Evolutionary conservation across 306 rosid species (phyloP), one percentile per base, ranked within the genome.

Genomic region (Vigna reflexopilosa): DNA sequence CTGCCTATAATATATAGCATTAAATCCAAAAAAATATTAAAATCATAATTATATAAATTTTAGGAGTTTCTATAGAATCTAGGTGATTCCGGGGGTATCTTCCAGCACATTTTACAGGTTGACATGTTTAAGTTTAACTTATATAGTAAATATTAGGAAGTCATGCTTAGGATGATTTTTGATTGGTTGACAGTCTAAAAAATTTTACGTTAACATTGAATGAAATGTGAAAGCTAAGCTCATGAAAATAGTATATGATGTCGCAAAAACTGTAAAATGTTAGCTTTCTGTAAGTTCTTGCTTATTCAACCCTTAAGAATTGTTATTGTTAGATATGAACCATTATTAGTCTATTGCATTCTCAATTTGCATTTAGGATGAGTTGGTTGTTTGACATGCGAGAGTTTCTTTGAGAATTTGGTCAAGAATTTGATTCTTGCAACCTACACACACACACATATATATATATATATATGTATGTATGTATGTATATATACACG

Each of bases 301-400:
- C 44, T 67, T 72, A 73, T 62, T 51, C 61, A n/a, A 80, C 86
- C 62, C 28, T 77, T 44, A 69, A 65, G 66, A 65, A 77, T 44
- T 64, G 24, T 59, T 59, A 6, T 59, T 44, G 38, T 40, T 56
- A 4, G 64, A 30, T 49, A 34, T 70, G 28, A 70, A 50, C 71
- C 71, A 59, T 58, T 70, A 28, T 58, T 78, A 78, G 48, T 56
- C 52, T 55, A 44, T 50, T 26, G 32, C 58, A 42, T 42, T 42
- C 13, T 8, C 47, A 67, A 12, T 48, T 28, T 49, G 17, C 67
- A 28, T 68, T 67, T 55, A 17, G 5, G 30, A 26, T 47, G 42
- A 78, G 45, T 58, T 68, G 52, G 50, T 28, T 78, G 9, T 15
- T 78, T 58, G 70, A 58, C 69, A 45, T 28, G 32, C 32, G 4